These are phyloP conservation scores for Carex pumila DNA, from an alignment of 176 grass and related monocot genomes.

Conservation along the genomic window DNA sequence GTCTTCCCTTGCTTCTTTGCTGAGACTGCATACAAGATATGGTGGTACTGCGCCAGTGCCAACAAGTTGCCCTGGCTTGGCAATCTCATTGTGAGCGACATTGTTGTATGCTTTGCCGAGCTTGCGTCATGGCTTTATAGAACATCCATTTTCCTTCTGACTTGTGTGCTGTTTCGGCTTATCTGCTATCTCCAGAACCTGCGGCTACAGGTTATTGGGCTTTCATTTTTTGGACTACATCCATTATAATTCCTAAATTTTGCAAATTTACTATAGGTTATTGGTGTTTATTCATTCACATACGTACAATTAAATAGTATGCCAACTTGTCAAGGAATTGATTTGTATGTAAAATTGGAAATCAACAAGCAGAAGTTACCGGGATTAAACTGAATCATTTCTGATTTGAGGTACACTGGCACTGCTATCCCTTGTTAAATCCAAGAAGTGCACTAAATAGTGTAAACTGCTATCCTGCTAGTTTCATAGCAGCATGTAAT, in stretches of 20 bases:
- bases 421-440: background rate
- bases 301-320: background rate
- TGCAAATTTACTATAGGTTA: background rate
- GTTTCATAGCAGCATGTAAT: background rate
- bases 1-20: slow-evolving; percentile 70
- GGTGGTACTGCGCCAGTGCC: slow-evolving; percentile 75
- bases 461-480: background rate
- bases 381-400: background rate
- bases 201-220: slow-evolving; percentile 40
- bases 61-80: slow-evolving; percentile 47
- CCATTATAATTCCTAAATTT: background rate
- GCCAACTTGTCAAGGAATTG: background rate
- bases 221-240: background rate
- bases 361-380: background rate
- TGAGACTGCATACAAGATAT: slow-evolving; percentile 68
- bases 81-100: slow-evolving; percentile 33
- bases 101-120: slow-evolving; percentile 46
- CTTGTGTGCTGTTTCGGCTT: slow-evolving; percentile 81
- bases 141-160: slow-evolving; percentile 69
- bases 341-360: slow-evolving; percentile 1
- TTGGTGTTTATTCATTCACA: background rate
- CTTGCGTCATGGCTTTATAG: slow-evolving; percentile 91
- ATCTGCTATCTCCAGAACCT: slow-evolving; percentile 88
- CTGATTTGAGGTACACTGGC: background rate
- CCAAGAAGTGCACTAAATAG: background rate